A percentile compares a stretch with the other conserved stretches of the same genome.
Evolutionary conservation across 2,329 filamentous ascomycete genomes (phyloP).

Genomic region (Pyrenophora seminiperda): DNA sequence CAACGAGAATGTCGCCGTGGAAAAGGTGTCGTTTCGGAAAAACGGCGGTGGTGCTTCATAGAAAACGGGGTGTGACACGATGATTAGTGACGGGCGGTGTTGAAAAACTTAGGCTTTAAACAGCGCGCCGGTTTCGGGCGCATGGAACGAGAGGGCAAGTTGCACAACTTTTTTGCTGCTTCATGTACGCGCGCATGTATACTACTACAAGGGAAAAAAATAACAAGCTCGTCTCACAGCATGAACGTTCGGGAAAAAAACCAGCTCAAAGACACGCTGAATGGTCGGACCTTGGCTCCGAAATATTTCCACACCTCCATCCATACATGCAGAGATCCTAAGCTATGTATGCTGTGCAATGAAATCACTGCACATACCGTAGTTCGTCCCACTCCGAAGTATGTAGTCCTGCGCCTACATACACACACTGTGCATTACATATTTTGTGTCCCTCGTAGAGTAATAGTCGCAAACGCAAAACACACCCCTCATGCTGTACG

Average conservation of each 20-base stretch:
- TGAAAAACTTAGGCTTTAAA: too few species aligned
- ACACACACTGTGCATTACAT: too few species aligned
- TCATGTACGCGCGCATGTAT: constrained; percentile 7
- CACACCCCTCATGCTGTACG: too few species aligned
- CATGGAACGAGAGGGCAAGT: too few species aligned
- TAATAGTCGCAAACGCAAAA: too few species aligned
- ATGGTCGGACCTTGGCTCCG: background rate
- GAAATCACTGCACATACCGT: constrained; percentile 4
- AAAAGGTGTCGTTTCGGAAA: constrained; percentile 63
- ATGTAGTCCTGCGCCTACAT: too few species aligned
- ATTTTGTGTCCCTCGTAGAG: too few species aligned
- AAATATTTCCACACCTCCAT: background rate
- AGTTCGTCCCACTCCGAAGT: too few species aligned
- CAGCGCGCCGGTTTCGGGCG: too few species aligned
- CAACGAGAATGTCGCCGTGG: constrained; percentile 59
- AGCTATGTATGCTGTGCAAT: background rate
- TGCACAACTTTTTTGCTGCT: background rate
- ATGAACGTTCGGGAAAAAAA: constrained; percentile 1
- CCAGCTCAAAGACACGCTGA: too few species aligned
- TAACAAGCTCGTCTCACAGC: constrained; percentile 4
- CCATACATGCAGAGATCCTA: too few species aligned
- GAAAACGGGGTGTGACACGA: constrained; percentile 14
- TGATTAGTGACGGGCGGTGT: constrained; percentile 7
- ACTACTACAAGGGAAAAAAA: constrained; percentile 7
- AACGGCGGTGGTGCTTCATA: constrained; percentile 50